phyloP scores from a whole-genome alignment of 2,329 filamentous ascomycete genomes.

The Neofusicoccum umdonicola region DNA sequence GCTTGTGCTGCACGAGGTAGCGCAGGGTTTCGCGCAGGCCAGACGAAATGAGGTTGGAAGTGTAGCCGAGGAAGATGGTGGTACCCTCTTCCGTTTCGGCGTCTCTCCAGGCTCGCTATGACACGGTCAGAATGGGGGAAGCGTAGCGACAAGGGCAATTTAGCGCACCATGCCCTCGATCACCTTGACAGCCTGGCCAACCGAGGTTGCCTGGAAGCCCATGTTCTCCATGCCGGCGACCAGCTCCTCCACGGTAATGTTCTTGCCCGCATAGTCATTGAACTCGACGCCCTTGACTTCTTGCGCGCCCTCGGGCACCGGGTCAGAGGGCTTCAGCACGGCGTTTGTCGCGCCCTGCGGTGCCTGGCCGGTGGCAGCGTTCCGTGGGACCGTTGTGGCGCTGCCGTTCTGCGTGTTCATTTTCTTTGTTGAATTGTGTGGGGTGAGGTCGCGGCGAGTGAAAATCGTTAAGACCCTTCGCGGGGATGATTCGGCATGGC shows the following conservation, averaged over 20 bases:
- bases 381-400: not conserved
- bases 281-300: conserved; percentile 92
- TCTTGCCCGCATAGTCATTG: conserved; percentile 69
- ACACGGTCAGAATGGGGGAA: not conserved
- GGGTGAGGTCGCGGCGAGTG: conserved; percentile 9
- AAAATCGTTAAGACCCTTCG: conserved; percentile 9
- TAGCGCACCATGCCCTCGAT: conserved; percentile 86
- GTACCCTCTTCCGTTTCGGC: conserved; percentile 75
- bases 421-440: conserved; percentile 11
- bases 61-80: conserved; percentile 96
- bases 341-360: conserved; percentile 63
- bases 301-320: conserved; percentile 73
- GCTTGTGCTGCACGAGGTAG: conserved; percentile 88
- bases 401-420: conserved; percentile 7
- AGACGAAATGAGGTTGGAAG: conserved; percentile 95
- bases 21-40: conserved; percentile 87
- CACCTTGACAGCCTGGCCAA: conserved; percentile 83
- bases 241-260: conserved; percentile 83
- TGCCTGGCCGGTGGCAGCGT: conserved; percentile 23
- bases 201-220: conserved; percentile 78
- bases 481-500: conserved; percentile 6
- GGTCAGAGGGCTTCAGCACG: conserved; percentile 79
- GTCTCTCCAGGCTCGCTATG: conserved; percentile 73
- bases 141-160: not conserved
- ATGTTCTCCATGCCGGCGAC: conserved; percentile 78